Percentiles rank a stretch among this genome's conserved stretches.
phyloP scores from a whole-genome alignment of 441 rosid species.

The Populus hybrid region DNA sequence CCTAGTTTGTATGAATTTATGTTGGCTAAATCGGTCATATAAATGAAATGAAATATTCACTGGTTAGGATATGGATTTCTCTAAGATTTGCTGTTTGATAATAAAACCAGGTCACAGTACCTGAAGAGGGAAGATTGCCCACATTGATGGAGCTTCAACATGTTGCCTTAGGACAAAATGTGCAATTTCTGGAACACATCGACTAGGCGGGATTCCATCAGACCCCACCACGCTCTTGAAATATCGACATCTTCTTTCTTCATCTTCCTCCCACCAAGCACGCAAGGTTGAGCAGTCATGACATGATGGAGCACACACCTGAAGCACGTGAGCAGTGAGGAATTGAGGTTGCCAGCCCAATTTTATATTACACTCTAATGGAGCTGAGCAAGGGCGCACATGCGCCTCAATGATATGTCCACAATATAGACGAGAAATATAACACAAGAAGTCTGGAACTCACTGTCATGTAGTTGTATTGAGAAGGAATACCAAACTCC shows the following conservation, averaged over 20 bases:
- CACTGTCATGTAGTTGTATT: conserved; percentile 91
- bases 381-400: not conserved
- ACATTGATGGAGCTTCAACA: conserved; percentile 95
- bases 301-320: conserved; percentile 99
- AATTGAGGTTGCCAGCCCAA: not conserved
- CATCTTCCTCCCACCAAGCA: conserved; percentile 99
- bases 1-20: not conserved
- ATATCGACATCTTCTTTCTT: conserved; percentile 71
- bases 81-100: not conserved
- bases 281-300: conserved; percentile 98
- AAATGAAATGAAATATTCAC: not conserved
- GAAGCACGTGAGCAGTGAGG: conserved; percentile 10
- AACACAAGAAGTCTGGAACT: conserved; percentile 18
- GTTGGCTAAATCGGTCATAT: not conserved
- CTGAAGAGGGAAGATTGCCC: conserved; percentile 99
- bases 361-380: not conserved
- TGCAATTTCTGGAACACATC: conserved; percentile 73
- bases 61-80: not conserved
- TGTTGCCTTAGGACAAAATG: conserved; percentile 73
- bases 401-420: not conserved
- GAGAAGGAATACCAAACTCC: conserved; percentile 92
- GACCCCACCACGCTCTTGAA: conserved; percentile 73
- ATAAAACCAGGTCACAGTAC: conserved; percentile 27
- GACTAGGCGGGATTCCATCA: conserved; percentile 67
- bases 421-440: not conserved